Evolutionary conservation across 345 rosid species (phyloP), one percentile per base, ranked within the genome.

Genomic region (Rhodamnia rubescens): DNA sequence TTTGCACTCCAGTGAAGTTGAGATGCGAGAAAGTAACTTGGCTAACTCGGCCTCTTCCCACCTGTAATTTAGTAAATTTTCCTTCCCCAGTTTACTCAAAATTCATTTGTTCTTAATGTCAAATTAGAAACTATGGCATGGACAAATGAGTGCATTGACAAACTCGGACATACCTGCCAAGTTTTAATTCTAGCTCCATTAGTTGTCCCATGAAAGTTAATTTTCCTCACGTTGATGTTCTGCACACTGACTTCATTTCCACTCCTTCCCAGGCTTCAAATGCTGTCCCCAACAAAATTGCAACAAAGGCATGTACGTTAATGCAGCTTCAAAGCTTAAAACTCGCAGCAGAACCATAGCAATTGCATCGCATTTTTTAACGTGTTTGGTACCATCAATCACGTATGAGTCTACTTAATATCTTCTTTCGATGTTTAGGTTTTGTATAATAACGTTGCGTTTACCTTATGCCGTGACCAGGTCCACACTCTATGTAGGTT

Each of bases 121-220:
- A 51, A 54, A 27, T 61, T 55, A 49, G 26, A 69, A 36, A n/a
- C 59, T 32, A 24, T 21, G 18, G 42, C 57, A 5, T 21, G 15
- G 29, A 83, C 44, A 83, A 83, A 32, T 47, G 20, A 53, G 3
- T 56, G 56, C 40, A 32, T 24, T 15, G 24, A n/a, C 32, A 12
- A 16, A 53, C 53, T 26, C 0, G 14, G 11, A 42, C 47, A 42
- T 86, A 87, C 90, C 86, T 87, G 89, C 92, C 87, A 88, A 14
- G 92, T 90, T 87, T 90, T 91, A 75, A 91, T 90, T 40, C 90
- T 85, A 3, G 47, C 90, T n/a, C 93, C 92, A 32, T 89, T 92
- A 44, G 88, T 88, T 27, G 90, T 84, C 49, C 52, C 54, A 2
- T 16, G 14, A 83, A 91, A 90, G 14, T 84, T 12, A 4, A 85